Percentiles rank a stretch among this genome's conserved stretches.
Conservation (phyloP, 1,284 basidiomycete species). For the Tremellales sp. region DNA sequence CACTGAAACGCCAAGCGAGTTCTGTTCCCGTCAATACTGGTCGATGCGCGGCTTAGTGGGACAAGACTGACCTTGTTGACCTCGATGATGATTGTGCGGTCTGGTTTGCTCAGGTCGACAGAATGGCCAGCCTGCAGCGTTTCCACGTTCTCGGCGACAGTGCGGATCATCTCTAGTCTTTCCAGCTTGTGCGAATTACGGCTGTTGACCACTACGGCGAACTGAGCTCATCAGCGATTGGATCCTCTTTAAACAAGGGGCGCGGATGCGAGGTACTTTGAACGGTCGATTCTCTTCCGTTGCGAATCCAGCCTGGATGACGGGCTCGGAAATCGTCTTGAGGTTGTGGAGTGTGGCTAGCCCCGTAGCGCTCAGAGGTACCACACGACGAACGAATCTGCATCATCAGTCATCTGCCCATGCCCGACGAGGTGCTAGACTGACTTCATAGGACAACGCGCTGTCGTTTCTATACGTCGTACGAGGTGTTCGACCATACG, state of each 20-base stretch:
- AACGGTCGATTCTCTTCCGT: conserved; percentile 15
- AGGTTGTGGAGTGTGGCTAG: conserved; percentile 27
- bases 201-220: conserved; percentile 30
- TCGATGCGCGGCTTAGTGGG: not conserved
- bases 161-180: conserved; percentile 39
- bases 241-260: conserved; percentile 3
- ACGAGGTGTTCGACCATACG: conserved; percentile 32
- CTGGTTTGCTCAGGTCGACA: conserved; percentile 38
- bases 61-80: conserved; percentile 28
- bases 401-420: too few relatives aligned
- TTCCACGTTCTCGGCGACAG: conserved; percentile 33
- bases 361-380: conserved; percentile 27
- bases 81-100: conserved; percentile 39
- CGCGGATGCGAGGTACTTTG: conserved; percentile 12
- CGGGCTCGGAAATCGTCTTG: conserved; percentile 14
- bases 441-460: conserved; percentile 30
- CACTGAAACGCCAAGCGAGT: conserved; percentile 30
- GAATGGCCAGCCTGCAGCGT: conserved; percentile 27
- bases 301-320: conserved; percentile 17
- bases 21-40: conserved; percentile 14
- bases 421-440: too few relatives aligned
- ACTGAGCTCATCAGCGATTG: conserved; percentile 19
- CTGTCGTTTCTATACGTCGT: conserved; percentile 31
- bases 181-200: conserved; percentile 34
- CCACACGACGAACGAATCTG: conserved; percentile 33